phyloP scores from a whole-genome alignment of 345 rosid species.

The Eutrema japonicum region DNA sequence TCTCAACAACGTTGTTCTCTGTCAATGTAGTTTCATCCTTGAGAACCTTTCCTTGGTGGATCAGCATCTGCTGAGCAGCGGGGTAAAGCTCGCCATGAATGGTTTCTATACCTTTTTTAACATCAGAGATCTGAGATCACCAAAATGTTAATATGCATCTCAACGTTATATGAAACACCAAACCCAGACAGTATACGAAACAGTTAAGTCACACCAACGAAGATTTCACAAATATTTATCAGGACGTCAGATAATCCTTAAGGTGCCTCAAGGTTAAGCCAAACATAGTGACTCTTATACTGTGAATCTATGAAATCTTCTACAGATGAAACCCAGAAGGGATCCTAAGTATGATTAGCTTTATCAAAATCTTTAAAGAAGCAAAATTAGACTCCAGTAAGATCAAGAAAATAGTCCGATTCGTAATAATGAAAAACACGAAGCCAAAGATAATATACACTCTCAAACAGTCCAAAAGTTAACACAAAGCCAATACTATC shows the following conservation, averaged over 20 bases:
- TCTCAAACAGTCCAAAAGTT: slow-evolving; percentile 12
- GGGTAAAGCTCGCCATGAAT: slow-evolving; percentile 73
- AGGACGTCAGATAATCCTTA: too few relatives aligned
- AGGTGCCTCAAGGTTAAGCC: neutral
- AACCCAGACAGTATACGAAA: too few relatives aligned
- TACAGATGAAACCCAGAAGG: neutral
- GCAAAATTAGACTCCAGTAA: neutral
- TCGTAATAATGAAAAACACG: slow-evolving; percentile 11
- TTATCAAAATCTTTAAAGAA: neutral
- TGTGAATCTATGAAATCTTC: neutral
- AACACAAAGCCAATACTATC: slow-evolving; percentile 16
- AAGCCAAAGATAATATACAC: neutral
- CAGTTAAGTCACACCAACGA: too few relatives aligned
- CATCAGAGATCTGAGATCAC: slow-evolving; percentile 61
- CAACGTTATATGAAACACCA: neutral
- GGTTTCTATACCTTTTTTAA: slow-evolving; percentile 70
- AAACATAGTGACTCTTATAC: neutral
- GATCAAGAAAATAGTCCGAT: slow-evolving; percentile 8
- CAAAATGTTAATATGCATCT: slow-evolving; percentile 9
- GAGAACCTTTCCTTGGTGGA: slow-evolving; percentile 83
- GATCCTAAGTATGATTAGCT: slow-evolving; percentile 6
- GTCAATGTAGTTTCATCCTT: slow-evolving; percentile 70
- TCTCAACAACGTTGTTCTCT: slow-evolving; percentile 71
- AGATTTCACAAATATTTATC: too few relatives aligned
- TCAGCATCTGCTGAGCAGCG: slow-evolving; percentile 82